A percentile compares a stretch with the other conserved stretches of the same genome.
These are phyloP conservation scores for Paraglomus brasilianum DNA, from an alignment of 192 early-diverging fungal genomes.

Conservation along the genomic window DNA sequence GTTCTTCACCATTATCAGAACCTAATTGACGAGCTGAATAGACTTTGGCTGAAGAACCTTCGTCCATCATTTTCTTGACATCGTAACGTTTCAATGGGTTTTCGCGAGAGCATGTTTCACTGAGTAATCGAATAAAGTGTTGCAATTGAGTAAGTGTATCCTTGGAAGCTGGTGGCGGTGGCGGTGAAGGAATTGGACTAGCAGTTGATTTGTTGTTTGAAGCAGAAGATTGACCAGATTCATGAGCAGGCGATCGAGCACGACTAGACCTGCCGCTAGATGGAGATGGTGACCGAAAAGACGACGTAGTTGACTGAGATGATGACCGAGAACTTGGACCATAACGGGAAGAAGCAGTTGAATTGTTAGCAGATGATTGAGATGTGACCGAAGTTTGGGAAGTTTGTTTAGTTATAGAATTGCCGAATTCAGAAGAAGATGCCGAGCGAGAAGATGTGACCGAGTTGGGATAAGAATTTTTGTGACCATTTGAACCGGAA, in stretches of 20 bases:
- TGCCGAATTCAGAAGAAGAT: background rate
- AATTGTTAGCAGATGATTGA: background rate
- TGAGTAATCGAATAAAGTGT: slow-evolving; percentile 26
- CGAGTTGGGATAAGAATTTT: slow-evolving; percentile 1
- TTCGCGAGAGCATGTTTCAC: background rate
- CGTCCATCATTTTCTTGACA: slow-evolving; percentile 27
- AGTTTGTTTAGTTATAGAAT: background rate
- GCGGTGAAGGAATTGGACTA: slow-evolving; percentile 8
- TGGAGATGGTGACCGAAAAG: slow-evolving; percentile 15
- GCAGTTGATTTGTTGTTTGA: background rate
- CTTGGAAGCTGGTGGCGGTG: slow-evolving; percentile 3
- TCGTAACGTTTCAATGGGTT: slow-evolving; percentile 13
- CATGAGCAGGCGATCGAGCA: slow-evolving; percentile 4
- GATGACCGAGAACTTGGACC: background rate
- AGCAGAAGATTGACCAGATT: slow-evolving; percentile 13
- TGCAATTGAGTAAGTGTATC: background rate
- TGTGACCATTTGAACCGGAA: background rate
- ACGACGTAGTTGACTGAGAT: background rate
- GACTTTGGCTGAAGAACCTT: slow-evolving; percentile 32
- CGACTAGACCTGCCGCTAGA: background rate
- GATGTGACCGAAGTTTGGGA: slow-evolving; percentile 3
- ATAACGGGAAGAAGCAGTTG: background rate
- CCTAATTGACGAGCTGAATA: slow-evolving; percentile 2
- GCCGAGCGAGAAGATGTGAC: background rate
- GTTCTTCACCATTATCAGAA: slow-evolving; percentile 4